Evolutionary conservation across 805 yeast species (phyloP).

Genomic region (Candida pseudofarinosa): DNA sequence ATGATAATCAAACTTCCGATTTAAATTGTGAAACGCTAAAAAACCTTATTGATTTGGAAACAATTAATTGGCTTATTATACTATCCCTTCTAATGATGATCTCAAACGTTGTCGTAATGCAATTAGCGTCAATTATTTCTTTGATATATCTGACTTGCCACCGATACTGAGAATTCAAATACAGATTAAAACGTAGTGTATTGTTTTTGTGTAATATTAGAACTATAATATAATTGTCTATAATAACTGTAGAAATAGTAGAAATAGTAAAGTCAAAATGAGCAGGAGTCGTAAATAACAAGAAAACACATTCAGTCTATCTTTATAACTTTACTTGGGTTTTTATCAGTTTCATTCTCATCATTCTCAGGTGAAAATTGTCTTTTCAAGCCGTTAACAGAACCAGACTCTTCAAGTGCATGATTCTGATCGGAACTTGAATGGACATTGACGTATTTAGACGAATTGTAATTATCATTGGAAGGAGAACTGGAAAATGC

Average conservation of each 20-base stretch:
- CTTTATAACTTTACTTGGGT: constrained; percentile 5
- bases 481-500: not conserved
- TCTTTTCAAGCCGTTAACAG: not conserved
- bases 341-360: constrained; percentile 1
- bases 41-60: too few relatives aligned
- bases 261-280: too few relatives aligned
- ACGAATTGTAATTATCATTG: not conserved
- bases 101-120: not conserved
- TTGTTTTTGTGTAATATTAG: not conserved
- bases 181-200: not conserved
- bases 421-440: not conserved
- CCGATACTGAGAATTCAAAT: not conserved
- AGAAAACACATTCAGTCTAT: constrained; percentile 5
- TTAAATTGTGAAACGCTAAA: not conserved
- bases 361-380: not conserved
- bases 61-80: too few relatives aligned
- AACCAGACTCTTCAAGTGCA: not conserved
- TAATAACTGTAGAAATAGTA: too few relatives aligned
- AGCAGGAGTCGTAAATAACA: not conserved
- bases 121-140: not conserved
- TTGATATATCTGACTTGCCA: not conserved
- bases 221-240: not conserved
- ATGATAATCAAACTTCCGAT: not conserved
- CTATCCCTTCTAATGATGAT: not conserved
- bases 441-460: too few relatives aligned